Evolutionary conservation across 1,139 yeast genomes (phyloP), one percentile per base, ranked within the genome.

Genomic region (Yarrowia galli): DNA sequence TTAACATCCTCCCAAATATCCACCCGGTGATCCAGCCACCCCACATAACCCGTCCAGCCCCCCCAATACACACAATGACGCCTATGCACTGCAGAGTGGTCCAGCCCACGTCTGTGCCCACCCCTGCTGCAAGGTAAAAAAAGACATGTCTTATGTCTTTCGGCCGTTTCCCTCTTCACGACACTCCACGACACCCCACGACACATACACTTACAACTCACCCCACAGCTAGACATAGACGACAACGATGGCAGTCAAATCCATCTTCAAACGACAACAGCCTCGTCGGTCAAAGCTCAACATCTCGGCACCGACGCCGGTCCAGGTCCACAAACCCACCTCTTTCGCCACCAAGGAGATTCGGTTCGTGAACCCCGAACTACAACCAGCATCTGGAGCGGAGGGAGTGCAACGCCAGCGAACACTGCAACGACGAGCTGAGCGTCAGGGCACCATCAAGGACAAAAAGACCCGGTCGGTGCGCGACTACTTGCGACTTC

Each of bases 301-400:
- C 35, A 61, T 61, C n/a, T 46, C 56, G n/a, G 66, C 54, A 8
- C 66, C 66, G 16, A 61, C 56, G 46, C 56, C 66, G 10, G 38
- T 61, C 15, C 54, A 61, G 46, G 66, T 61, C 20, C 66, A 61
- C 66, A 46, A 61, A 23, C 66, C 66, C 23, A 61, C 66, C 15
- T 61, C 66, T 5, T 61, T 61, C 13, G 66, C 66, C 9, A 61
- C 66, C 38, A 46, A 61, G 20, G 66, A 61, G 22, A 61, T 61
- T 12, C 56, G 66, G 36, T 61, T 61, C 9, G 66, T 61, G 18
- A 48, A 61, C 25, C 66, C 66, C n/a, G 66, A 46, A 28, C 51
- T 58, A 4, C 64, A 58, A 15, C 40, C 51, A 2, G 3, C 13
- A 20, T 3, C 46, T 1, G 49, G 63, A 20, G 32, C 5, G 25